These are phyloP conservation scores for Mycena olivaceomarginata DNA, from an alignment of 768 basidiomycete genomes.

Conservation along the genomic window DNA sequence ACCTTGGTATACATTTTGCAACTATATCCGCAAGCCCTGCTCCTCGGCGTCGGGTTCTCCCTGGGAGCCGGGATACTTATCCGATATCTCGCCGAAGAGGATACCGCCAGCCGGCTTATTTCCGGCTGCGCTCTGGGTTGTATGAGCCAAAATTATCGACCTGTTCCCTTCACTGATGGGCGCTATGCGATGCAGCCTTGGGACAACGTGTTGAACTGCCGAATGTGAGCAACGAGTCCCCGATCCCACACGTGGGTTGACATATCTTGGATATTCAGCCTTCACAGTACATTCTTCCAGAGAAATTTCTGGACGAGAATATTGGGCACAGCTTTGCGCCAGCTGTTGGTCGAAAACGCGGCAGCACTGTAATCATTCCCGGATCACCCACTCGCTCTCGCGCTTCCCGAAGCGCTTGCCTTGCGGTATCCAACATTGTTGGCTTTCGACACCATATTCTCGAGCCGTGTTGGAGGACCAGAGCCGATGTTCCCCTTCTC, in stretches of 20 bases:
- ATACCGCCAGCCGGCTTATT: conserved; percentile 4
- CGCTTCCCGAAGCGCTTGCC: conserved; percentile 8
- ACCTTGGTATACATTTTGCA: conserved; percentile 25
- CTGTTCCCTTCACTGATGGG: not conserved
- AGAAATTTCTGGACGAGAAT: conserved; percentile 23
- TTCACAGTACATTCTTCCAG: conserved; percentile 5
- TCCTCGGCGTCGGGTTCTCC: conserved; percentile 23
- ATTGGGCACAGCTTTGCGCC: conserved; percentile 7
- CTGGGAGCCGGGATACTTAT: conserved; percentile 28
- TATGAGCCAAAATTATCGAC: not conserved
- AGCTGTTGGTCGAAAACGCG: conserved; percentile 8
- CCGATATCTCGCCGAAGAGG: conserved; percentile 25
- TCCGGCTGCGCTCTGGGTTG: conserved; percentile 20
- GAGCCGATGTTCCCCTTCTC: conserved; percentile 20
- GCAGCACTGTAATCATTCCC: not conserved
- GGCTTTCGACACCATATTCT: conserved; percentile 16
- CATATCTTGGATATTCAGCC: not conserved
- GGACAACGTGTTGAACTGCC: conserved; percentile 28
- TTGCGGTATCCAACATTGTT: conserved; percentile 14
- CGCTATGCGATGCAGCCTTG: conserved; percentile 9
- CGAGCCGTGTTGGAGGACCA: conserved; percentile 18
- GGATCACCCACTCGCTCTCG: conserved; percentile 2
- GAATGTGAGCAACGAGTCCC: not conserved
- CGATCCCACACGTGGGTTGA: not conserved
- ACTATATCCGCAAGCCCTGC: conserved; percentile 14